Evolutionary conservation across 164 flowering plant species (phyloP).

Genomic region (Aristolochia contorta): DNA sequence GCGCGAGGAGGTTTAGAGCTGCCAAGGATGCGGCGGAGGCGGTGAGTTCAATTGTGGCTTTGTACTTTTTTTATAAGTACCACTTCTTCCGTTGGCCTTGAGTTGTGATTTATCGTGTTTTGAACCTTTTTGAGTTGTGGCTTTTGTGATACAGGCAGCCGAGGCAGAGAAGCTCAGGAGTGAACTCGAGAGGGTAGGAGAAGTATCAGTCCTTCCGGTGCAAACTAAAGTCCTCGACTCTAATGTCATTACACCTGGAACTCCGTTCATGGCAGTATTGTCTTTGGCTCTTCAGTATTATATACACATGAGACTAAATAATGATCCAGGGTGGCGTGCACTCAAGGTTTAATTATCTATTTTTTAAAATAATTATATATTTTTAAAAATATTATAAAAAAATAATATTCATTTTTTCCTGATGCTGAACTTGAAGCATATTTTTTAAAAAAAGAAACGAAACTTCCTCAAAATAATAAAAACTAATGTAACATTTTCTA

Average conservation of each 20-base stretch:
- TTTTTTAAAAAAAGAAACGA: neutral
- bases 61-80: neutral
- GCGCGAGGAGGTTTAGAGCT: conserved; percentile 36
- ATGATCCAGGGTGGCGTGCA: conserved; percentile 39
- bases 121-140: neutral
- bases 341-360: conserved; percentile 47
- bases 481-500: no score
- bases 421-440: neutral
- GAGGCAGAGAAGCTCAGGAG: conserved; percentile 16
- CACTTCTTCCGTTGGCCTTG: neutral
- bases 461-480: no score
- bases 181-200: conserved; percentile 12
- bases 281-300: conserved; percentile 40
- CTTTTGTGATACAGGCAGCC: conserved; percentile 9
- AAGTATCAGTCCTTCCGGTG: conserved; percentile 6
- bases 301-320: conserved; percentile 31
- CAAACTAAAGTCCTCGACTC: conserved; percentile 25
- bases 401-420: neutral
- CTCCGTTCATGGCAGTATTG: conserved; percentile 44
- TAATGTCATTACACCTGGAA: conserved; percentile 57
- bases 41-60: conserved; percentile 1
- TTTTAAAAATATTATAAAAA: no score
- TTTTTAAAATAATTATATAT: no score
- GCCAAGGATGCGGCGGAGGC: conserved; percentile 32
- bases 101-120: neutral